Percentiles rank a stretch among this genome's conserved stretches.
phyloP scores from a whole-genome alignment of 768 basidiomycete species.

The Udeniomyces megalosporus region DNA sequence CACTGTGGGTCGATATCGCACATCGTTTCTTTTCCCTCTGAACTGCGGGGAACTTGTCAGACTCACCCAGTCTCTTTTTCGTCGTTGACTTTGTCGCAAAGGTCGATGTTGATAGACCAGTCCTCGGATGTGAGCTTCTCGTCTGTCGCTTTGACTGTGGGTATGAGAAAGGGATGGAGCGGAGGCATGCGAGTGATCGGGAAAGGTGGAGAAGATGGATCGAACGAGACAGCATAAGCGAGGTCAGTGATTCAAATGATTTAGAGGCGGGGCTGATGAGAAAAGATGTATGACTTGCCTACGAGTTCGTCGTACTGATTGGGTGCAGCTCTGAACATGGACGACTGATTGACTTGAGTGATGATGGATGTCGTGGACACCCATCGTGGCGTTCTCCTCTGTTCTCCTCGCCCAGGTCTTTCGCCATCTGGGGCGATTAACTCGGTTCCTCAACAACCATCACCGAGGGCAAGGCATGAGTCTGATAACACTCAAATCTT shows the following conservation, averaged over 20 bases:
- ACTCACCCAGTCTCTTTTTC: slow-evolving; percentile 72
- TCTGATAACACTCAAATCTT: too few species aligned
- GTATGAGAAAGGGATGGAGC: background rate
- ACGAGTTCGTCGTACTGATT: slow-evolving; percentile 86
- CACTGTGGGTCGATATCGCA: background rate
- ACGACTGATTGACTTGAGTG: too few species aligned
- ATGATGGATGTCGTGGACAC: too few species aligned
- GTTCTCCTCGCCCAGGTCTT: too few species aligned
- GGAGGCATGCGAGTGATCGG: background rate
- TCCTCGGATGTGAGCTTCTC: slow-evolving; percentile 89
- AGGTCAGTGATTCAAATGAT: background rate
- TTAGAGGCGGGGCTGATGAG: background rate
- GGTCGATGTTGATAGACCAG: slow-evolving; percentile 82
- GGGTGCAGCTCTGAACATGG: slow-evolving; percentile 20
- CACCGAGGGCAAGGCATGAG: too few species aligned
- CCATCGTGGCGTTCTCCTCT: too few species aligned
- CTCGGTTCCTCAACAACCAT: too few species aligned
- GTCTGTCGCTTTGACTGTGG: slow-evolving; percentile 80
- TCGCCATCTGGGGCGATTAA: too few species aligned
- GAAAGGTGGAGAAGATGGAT: background rate
- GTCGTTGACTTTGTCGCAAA: slow-evolving; percentile 92
- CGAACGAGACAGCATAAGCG: background rate
- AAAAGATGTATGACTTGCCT: slow-evolving; percentile 39
- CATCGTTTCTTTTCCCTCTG: background rate
- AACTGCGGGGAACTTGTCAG: background rate